Percentiles rank a stretch among this genome's conserved stretches.
These are phyloP conservation scores for Colletotrichum sp. DNA, from an alignment of 2,329 filamentous ascomycete genomes.

Conservation along the genomic window DNA sequence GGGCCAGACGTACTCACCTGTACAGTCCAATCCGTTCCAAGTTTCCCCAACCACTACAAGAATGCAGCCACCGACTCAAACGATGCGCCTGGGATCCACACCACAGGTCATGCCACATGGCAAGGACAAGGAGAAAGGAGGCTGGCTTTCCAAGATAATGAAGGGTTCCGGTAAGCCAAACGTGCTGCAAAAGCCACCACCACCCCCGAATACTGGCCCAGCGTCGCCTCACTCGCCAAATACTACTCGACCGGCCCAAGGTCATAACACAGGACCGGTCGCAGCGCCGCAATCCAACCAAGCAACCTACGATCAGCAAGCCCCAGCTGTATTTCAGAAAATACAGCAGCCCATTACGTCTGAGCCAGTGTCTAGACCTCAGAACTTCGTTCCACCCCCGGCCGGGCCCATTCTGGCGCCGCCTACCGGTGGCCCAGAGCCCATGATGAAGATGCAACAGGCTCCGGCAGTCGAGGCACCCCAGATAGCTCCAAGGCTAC, in stretches of 20 bases:
- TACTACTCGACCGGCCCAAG: background rate
- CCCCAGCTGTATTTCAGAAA: background rate
- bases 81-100: background rate
- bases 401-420: background rate
- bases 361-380: background rate
- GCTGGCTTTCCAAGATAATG: slow-evolving; percentile 22
- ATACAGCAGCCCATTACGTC: too few species aligned
- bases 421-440: background rate
- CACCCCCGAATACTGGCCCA: background rate
- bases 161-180: slow-evolving; percentile 5
- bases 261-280: background rate
- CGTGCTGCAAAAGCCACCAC: slow-evolving; percentile 11
- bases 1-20: background rate
- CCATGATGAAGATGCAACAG: background rate
- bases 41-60: background rate
- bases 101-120: background rate
- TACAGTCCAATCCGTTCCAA: background rate
- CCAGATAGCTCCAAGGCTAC: background rate
- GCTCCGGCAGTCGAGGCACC: background rate
- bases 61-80: background rate
- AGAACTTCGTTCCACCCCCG: background rate
- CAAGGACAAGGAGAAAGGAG: slow-evolving; percentile 17
- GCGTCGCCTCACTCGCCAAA: background rate
- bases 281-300: background rate
- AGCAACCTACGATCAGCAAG: background rate